These are phyloP conservation scores for Solanum microdontum DNA, from an alignment of 257 asterid species.

Conservation along the genomic window DNA sequence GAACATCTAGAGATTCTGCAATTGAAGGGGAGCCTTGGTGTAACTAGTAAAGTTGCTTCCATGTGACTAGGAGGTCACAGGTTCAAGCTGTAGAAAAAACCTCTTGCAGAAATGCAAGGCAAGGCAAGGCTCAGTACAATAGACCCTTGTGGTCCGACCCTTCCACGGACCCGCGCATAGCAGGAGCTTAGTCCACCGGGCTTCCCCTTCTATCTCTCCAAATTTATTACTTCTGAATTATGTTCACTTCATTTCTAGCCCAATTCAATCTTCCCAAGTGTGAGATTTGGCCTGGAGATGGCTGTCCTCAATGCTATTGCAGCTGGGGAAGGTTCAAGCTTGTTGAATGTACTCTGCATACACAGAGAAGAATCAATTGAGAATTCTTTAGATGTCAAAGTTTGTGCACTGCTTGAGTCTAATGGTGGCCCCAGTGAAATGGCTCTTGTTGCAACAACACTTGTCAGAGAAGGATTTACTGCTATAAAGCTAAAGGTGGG, in stretches of 20 bases:
- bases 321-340: conserved; percentile 41
- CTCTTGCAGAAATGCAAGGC: not conserved
- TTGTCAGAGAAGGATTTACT: conserved; percentile 72
- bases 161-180: not conserved
- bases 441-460: conserved; percentile 52
- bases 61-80: not conserved
- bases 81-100: not conserved
- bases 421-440: conserved; percentile 59
- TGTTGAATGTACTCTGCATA: conserved; percentile 54
- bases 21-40: not conserved
- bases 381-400: conserved; percentile 36
- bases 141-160: not conserved
- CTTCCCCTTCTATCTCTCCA: not conserved
- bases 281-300: conserved; percentile 93
- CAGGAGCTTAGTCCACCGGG: not conserved
- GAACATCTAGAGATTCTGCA: not conserved
- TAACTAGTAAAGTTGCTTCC: not conserved
- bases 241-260: conserved; percentile 38
- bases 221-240: not conserved
- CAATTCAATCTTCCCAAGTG: conserved; percentile 76
- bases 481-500: conserved; percentile 76
- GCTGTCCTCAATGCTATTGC: conserved; percentile 86
- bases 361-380: conserved; percentile 23
- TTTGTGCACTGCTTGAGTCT: conserved; percentile 83
- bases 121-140: not conserved